Evolutionary conservation across 1,284 basidiomycete genomes (phyloP).

Genomic region (Ceratobasidium theobromae): DNA sequence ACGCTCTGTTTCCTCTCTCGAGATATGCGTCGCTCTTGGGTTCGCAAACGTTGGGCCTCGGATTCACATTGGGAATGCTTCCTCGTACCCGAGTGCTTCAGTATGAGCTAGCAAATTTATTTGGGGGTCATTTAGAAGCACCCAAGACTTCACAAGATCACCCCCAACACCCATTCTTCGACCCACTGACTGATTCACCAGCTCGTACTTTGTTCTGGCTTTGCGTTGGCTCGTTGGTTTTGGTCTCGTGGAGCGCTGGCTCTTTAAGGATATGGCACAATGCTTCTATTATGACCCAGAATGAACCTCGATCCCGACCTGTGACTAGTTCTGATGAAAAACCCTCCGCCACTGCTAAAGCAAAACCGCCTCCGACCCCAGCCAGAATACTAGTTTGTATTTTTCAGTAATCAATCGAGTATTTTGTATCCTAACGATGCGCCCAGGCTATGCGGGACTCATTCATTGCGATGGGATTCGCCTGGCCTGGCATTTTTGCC

Average conservation of each 20-base stretch:
- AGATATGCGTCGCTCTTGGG: constrained; percentile 72
- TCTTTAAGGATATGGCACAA: constrained; percentile 58
- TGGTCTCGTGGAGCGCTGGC: constrained; percentile 74
- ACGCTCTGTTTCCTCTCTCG: constrained; percentile 42
- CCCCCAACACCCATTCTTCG: constrained; percentile 65
- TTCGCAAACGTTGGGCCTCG: constrained; percentile 66
- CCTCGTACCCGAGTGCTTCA: constrained; percentile 56
- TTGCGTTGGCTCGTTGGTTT: constrained; percentile 55
- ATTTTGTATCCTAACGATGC: constrained; percentile 24
- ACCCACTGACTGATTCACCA: constrained; percentile 65
- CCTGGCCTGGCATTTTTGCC: constrained; percentile 52
- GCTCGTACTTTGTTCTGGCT: constrained; percentile 62
- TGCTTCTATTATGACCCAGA: not conserved
- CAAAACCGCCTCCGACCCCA: constrained; percentile 37
- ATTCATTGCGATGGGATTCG: constrained; percentile 53
- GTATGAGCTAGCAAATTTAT: constrained; percentile 38
- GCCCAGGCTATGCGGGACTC: constrained; percentile 54
- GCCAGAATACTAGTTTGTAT: constrained; percentile 41
- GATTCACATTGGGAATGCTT: constrained; percentile 64
- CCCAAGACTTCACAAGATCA: constrained; percentile 55
- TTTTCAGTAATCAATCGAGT: not conserved
- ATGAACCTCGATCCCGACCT: not conserved
- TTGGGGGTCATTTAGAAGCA: constrained; percentile 7
- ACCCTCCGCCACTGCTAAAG: constrained; percentile 36
- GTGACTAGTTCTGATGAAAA: constrained; percentile 7